A percentile compares a stretch with the other conserved stretches of the same genome.
phyloP scores from a whole-genome alignment of 176 grass and related monocot genomes.

The Carex cristatella region DNA sequence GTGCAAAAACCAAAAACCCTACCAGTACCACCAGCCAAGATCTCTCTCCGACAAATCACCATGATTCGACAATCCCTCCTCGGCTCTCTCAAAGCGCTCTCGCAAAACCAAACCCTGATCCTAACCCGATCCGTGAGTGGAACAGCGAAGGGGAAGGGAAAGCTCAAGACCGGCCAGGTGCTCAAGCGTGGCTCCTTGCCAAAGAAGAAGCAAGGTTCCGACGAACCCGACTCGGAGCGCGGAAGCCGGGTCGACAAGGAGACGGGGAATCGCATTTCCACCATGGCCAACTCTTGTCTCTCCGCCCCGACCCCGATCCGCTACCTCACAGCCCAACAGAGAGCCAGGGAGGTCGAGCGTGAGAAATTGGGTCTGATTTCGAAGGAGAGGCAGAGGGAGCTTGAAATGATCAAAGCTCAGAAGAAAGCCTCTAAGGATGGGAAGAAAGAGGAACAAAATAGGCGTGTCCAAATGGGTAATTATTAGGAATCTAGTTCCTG shows the following conservation, averaged over 20 bases:
- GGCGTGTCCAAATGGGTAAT: conserved; percentile 49
- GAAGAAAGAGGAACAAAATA: conserved; percentile 26
- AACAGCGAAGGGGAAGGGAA: conserved; percentile 73
- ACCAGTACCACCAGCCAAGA: not conserved
- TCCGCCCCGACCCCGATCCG: conserved; percentile 54
- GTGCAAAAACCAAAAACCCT: conserved; percentile 23
- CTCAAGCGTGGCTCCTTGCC: conserved; percentile 45
- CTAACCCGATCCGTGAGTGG: conserved; percentile 39
- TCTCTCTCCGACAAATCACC: not conserved
- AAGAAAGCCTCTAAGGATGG: conserved; percentile 43
- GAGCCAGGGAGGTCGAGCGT: conserved; percentile 55
- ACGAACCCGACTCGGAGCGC: not conserved
- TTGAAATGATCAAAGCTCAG: conserved; percentile 59
- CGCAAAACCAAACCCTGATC: not conserved
- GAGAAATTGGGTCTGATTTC: conserved; percentile 80
- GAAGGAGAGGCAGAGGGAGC: conserved; percentile 70
- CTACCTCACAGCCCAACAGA: conserved; percentile 46
- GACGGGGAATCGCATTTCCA: conserved; percentile 40
- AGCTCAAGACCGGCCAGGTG: conserved; percentile 44
- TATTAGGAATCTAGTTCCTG: not conserved
- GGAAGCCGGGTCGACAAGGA: conserved; percentile 40
- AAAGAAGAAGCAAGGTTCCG: conserved; percentile 37
- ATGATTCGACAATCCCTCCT: conserved; percentile 19
- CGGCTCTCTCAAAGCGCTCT: conserved; percentile 1
- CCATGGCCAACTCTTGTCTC: conserved; percentile 66